Base-by-base conservation (phyloP, 345 rosid species). In the Iberis pinnata region DNA sequence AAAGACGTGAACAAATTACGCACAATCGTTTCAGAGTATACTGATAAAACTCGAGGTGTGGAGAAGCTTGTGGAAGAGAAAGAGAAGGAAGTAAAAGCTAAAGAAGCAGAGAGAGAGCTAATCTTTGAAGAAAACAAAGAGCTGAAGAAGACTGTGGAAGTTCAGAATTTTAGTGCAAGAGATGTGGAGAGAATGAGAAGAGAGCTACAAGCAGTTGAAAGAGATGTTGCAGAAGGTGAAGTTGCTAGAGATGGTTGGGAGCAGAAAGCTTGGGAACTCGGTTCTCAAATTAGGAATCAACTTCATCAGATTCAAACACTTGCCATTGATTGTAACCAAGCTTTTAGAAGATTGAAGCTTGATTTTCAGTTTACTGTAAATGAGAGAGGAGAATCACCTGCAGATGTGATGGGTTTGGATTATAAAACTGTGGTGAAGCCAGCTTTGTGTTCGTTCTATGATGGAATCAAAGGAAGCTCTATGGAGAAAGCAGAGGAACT, bases 101-200 rank as follows among this genome's bases (percentile, higher is more conserved):
- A 92, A 60, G 70, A 69, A 36, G 93, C 74, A 72, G 93, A 87
- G 73, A 74, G 41, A 52, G 70, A 61, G 58, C 65, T 63, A 70
- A 77, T 77, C 26, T 67, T 69, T 1, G 72, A 62, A 54, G 95
- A 92, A 75, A 92, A 88, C 44, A 77, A 81, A 46, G 96, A 77
- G 68, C 54, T 92, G 67, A 80, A 68, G 79, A 83, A 73, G 72
- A 73, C 56, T 26, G 83, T 88, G 53, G 87, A 80, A 43, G 64
- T 70, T 70, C 98, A 85, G 82, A 72, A 76, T 14, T 65, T 88
- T 33, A 92, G 83, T 52, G 61, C 78, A 0, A 70, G 93, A 63
- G 98, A 88, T 59, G 81, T 70, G 0, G 95, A 92, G 74, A 84
- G 96, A 79, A 92, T 92, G 96, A 85, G 70, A 77, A 85, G 86